Evolutionary conservation across 2,329 filamentous ascomycete species (phyloP).

Genomic region (Parascedosporium putredinis): DNA sequence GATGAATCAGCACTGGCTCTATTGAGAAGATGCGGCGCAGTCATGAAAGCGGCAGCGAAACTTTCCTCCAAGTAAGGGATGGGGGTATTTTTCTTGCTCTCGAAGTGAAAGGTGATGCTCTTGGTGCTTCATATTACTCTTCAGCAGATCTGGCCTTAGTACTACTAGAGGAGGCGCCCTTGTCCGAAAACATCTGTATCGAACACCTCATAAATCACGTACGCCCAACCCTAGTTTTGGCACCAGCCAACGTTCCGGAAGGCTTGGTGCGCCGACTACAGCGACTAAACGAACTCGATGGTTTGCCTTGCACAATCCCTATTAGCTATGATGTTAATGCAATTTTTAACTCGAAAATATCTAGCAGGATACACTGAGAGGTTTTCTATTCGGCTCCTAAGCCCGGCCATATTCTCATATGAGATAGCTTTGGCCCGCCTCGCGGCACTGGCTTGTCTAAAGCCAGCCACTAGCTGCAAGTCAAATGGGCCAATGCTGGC

Average conservation of each 20-base stretch:
- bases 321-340: background rate
- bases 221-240: slow-evolving; percentile 45
- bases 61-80: no score
- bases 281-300: slow-evolving; percentile 12
- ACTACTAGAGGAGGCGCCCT: slow-evolving; percentile 65
- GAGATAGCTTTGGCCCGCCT: slow-evolving; percentile 39
- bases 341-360: background rate
- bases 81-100: background rate
- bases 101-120: slow-evolving; percentile 17
- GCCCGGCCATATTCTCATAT: slow-evolving; percentile 62
- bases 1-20: background rate
- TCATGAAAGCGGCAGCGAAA: background rate
- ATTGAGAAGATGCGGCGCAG: background rate
- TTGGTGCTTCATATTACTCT: slow-evolving; percentile 80
- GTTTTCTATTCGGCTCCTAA: slow-evolving; percentile 51
- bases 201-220: slow-evolving; percentile 47
- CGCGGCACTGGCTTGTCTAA: background rate
- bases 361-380: background rate
- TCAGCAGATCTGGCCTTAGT: slow-evolving; percentile 59
- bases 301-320: background rate
- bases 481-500: slow-evolving; percentile 28
- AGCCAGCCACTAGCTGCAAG: slow-evolving; percentile 23
- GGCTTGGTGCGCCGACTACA: slow-evolving; percentile 18
- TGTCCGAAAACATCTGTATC: slow-evolving; percentile 58
- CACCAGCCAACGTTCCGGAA: slow-evolving; percentile 36